Evolutionary conservation across 768 basidiomycete genomes (phyloP), one percentile per base, ranked within the genome.

Genomic region (Favolaschia claudopus): DNA sequence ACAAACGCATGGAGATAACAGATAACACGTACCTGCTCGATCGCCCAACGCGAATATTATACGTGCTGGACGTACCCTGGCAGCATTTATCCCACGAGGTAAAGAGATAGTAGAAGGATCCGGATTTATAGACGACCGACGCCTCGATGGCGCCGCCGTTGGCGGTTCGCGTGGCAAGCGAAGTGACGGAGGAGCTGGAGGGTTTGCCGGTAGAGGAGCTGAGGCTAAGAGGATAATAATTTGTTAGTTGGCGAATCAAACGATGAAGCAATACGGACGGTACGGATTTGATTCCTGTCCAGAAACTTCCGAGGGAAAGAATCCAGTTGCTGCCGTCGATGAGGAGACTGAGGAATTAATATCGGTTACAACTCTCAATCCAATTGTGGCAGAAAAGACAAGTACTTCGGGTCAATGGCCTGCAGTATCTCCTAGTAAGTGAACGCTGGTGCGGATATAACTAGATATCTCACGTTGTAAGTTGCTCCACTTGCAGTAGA

Each of bases 1-100:
- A n/a, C n/a, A n/a, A n/a, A n/a, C n/a, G n/a, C n/a, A n/a, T n/a
- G n/a, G 27, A 55, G 15, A 33, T 52, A 22, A 24, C 13, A 29
- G 28, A 1, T 36, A 22, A 27, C 19, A 67, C 76, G 33, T 46
- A 81, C 81, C 70, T 76, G 74, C n/a, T 65, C 6, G 82, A 79
- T 28, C 85, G 76, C 20, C 83, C 83, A 28, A 87, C 84, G 9
- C 84, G 79, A 52, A 86, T 87, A 58, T 85, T 87, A 65, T 86
- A 86, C 0, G 84, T 86, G 69, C 82, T 83, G 10, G 70, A 73
- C 15, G 76, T 78, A 5, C 84, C 84, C 22, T 67, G 42, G 69
- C 85, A 85, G 70, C 84, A 85, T 2, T 70, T 71, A 60, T 85
- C 84, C 84, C 84, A 85, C 10, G 79, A 80, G 1, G 79, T 76